Evolutionary conservation across 2,329 filamentous ascomycete species (phyloP).

Genomic region (Apiospora pterosperma): DNA sequence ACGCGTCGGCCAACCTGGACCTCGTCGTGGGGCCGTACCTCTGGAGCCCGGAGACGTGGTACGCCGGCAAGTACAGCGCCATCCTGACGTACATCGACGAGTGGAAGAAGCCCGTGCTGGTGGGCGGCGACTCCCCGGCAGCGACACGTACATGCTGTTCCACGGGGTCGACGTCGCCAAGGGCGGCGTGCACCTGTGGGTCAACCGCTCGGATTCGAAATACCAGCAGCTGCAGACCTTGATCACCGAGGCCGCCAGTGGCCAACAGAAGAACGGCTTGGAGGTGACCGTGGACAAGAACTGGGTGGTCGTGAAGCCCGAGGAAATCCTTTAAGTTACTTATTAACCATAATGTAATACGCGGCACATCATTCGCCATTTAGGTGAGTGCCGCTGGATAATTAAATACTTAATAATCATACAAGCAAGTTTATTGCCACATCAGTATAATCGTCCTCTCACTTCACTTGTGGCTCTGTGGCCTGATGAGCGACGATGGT

Average conservation of each 20-base stretch:
- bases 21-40: conserved; percentile 36
- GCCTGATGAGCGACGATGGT: too few species aligned
- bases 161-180: conserved; percentile 38
- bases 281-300: conserved; percentile 41
- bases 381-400: too few species aligned
- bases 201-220: conserved; percentile 35
- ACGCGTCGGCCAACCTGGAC: conserved; percentile 31
- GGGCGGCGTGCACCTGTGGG: conserved; percentile 39
- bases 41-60: conserved; percentile 42
- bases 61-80: conserved; percentile 40
- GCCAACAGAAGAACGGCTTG: conserved; percentile 31
- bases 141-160: conserved; percentile 42
- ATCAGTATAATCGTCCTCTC: too few species aligned
- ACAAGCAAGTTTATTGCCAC: too few species aligned
- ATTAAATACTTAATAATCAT: too few species aligned
- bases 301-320: conserved; percentile 39
- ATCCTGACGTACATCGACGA: conserved; percentile 39
- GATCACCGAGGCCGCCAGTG: conserved; percentile 30
- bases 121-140: conserved; percentile 40
- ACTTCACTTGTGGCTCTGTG: too few species aligned
- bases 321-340: conserved; percentile 33
- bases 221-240: conserved; percentile 32
- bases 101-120: conserved; percentile 40
- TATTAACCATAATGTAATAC: neutral
- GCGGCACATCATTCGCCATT: neutral